Base-by-base conservation (phyloP, 768 basidiomycete species). In the Pulveroboletus sp. region DNA sequence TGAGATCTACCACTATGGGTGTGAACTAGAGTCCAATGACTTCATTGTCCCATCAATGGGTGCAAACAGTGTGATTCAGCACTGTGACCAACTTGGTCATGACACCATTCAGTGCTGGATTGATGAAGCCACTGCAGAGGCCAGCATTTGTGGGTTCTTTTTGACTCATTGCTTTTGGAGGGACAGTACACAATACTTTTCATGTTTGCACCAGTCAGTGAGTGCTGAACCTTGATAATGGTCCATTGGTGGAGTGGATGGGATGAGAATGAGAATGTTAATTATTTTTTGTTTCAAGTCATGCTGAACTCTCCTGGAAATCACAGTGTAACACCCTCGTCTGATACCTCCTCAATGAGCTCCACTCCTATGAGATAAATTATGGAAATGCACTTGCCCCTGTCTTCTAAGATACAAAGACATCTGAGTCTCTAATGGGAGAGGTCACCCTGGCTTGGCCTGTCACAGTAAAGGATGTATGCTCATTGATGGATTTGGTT, bases 21-120 rank as follows among this genome's bases (percentile, higher is more conserved):
- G 57, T 2, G 26, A 45, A 2, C 59, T 72, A 0, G 20, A 27
- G 3, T 46, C 49, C 0, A 61, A 68, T 2, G 67, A 74, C 30
- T 66, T 56, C 27, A n/a, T 74, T 3, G 73, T 74, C 47, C 70
- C 69, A 0, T 26, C 29, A 4, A 61, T 71, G 20, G 37, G 37
- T 5, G 20, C 37, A 6, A 38, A 38, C 20, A 13, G 37, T 11
- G 37, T 38, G 6, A 10, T 68, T 9, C 57, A 68, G 4, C 51
- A 60, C 2, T 43, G 52, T 24, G 39, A 57, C 36, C 57, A 40
- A 2, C 60, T 72, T 52, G 62, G 57, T 13, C 63, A 71, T 26
- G 56, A 72, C 16, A 51, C 34, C 3, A 47, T 67, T 11, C 64
- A 68, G 47, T 65, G 63, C 22, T 46, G 52, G 48, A 58, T 73